Evolutionary conservation across 371 early-diverging fungal genomes (phyloP), one percentile per base, ranked within the genome.

Genomic region (Cokeromyces recurvatus): DNA sequence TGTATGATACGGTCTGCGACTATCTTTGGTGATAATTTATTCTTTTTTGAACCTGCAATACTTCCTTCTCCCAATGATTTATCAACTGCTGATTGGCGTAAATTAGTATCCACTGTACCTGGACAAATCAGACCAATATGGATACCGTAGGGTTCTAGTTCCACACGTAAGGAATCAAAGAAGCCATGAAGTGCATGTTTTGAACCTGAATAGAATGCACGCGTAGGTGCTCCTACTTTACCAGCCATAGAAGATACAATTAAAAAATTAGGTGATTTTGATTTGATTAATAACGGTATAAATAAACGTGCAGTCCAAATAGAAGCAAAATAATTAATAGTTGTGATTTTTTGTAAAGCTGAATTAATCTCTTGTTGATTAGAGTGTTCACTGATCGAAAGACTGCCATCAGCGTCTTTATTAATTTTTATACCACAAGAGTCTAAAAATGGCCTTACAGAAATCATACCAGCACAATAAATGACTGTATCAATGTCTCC

Each of bases 111-210:
- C 0, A 92, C 90, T 0, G 90, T 86, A 1, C 85, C 92, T 15
- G 91, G 91, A 44, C 85, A 82, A 1, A 80, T 76, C 6, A 90
- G 57, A 3, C 84, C 80, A 7, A 92, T 74, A 37, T 78, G 77
- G 1, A 90, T 75, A 14, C 73, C 74, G 2, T 66, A 62, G 3
- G 54, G 44, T 2, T 62, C 67, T 6, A 90, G 59, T 54, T 94
- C 94, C 54, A 92, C 85, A 0, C 92, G 74, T 22, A 94, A 53
- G 2, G 92, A 81, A 38, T 84, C 81, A 66, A 93, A 93, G 62
- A 87, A 94, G 0, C 92, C 93, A 24, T 87, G 84, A 7, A 91
- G 66, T 1, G 92, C 94, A 55, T 86, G 86, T 46, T 94, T 94
- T 38, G 86, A 79, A 1, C 84, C 86, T 31, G 85, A 75, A 57